Conservation (phyloP, 176 grass and related monocot genomes). For the Rhynchospora breviuscula region DNA sequence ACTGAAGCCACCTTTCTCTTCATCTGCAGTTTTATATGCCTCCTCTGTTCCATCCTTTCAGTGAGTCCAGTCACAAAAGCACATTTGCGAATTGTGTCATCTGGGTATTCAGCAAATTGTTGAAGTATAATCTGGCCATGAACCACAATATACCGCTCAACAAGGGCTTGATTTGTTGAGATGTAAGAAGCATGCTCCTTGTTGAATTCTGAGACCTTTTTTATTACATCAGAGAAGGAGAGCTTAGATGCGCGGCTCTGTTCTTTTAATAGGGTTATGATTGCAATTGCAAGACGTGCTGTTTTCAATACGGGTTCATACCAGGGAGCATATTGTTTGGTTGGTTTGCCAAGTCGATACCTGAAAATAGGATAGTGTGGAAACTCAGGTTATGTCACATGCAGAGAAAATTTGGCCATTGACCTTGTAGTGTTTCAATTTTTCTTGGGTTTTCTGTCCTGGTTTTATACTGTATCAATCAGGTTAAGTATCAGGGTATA, state of each 20-base stretch:
- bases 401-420: background rate
- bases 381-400: background rate
- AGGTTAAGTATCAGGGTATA: background rate
- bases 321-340: slow-evolving; percentile 88
- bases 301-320: slow-evolving; percentile 88
- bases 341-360: slow-evolving; percentile 81
- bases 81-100: slow-evolving; percentile 73
- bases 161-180: slow-evolving; percentile 52
- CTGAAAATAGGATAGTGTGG: slow-evolving; percentile 45
- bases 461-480: background rate
- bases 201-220: slow-evolving; percentile 68
- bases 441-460: background rate
- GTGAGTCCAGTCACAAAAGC: slow-evolving; percentile 83
- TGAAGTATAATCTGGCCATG: slow-evolving; percentile 95
- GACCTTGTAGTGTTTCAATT: background rate
- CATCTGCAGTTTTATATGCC: slow-evolving; percentile 77
- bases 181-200: slow-evolving; percentile 55
- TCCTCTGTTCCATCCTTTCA: slow-evolving; percentile 73
- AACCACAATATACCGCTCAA: slow-evolving; percentile 89
- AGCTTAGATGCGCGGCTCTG: slow-evolving; percentile 84
- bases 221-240: slow-evolving; percentile 77
- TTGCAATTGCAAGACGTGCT: slow-evolving; percentile 76
- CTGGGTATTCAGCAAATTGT: slow-evolving; percentile 92
- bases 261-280: slow-evolving; percentile 87
- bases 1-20: slow-evolving; percentile 61